Evolutionary conservation across 306 rosid species (phyloP), one percentile per base, ranked within the genome.

Genomic region (Prunus mume): DNA sequence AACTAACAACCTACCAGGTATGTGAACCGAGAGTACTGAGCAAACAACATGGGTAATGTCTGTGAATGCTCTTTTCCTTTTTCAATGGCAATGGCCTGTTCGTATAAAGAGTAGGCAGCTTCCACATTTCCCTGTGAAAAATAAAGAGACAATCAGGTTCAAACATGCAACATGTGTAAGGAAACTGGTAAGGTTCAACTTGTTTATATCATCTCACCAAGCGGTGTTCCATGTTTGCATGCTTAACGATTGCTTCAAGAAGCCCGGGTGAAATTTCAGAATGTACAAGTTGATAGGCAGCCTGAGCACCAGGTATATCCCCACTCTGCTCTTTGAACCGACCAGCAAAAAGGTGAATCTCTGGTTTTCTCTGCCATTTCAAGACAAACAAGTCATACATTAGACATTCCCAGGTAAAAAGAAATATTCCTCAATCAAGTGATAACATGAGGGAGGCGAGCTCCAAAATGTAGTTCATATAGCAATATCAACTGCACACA

Each of bases 21-120:
- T 25, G 88, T 84, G 85, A 96, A 96, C 64, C 96, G 91, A 65
- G 99, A 88, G 79, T 86, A 93, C 80, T 96, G 99, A 52, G 96
- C 97, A 78, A 83, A 89, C 79, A 96, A 68, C 91, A 96, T 80
- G 0, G 98, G 90, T 75, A 96, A 85, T 9, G 88, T 81, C 80
- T 88, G 98, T 24, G 97, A 96, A 82, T 93, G 97, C 75, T 96
- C 99, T 82, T 96, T 96, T 77, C 98, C 99, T 75, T 90, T 93
- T 73, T 96, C 99, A 75, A 96, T 91, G 65, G 99, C 98, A 74
- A 93, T 89, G 73, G 98, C 96, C 69, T 93, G 99, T 74, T 96
- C 99, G 69, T 88, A 96, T 75, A 91, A 76, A 49, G 94, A 86
- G 82, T 71, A 93, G 12, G 97, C 96, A 76, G 87, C 97, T 81